phyloP scores from a whole-genome alignment of 169 alveolate genomes.

The Eimeria praecox region DNA sequence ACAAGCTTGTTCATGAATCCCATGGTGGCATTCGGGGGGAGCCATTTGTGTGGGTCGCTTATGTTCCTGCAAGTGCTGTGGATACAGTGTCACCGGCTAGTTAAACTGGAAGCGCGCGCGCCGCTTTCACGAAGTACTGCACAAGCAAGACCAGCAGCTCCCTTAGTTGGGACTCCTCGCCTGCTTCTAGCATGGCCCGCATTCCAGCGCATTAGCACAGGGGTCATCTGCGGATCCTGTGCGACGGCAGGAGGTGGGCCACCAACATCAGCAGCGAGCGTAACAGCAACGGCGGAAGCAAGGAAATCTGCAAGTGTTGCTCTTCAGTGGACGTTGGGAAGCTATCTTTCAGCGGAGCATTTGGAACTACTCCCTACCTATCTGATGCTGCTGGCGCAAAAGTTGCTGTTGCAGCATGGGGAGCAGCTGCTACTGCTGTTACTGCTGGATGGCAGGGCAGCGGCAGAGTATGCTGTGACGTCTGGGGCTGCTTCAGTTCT shows the following conservation, averaged over 20 bases:
- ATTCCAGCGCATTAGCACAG: not conserved
- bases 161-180: not conserved
- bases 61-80: slow-evolving; percentile 17
- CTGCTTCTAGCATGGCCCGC: slow-evolving; percentile 41
- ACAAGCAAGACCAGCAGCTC: not conserved
- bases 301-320: not conserved
- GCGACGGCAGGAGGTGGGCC: not conserved
- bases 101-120: not conserved
- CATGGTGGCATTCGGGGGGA: slow-evolving; percentile 47
- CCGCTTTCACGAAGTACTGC: not conserved
- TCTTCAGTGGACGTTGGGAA: not conserved
- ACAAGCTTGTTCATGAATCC: not conserved
- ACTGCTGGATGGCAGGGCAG: slow-evolving; percentile 50
- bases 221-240: not conserved
- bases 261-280: not conserved
- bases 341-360: slow-evolving; percentile 33
- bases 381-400: slow-evolving; percentile 45
- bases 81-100: slow-evolving; percentile 36
- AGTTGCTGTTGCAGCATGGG: slow-evolving; percentile 57
- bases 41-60: slow-evolving; percentile 14
- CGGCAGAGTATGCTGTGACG: slow-evolving; percentile 47
- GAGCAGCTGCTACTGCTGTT: slow-evolving; percentile 49
- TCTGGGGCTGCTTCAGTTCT: slow-evolving; percentile 57
- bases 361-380: slow-evolving; percentile 29
- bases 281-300: not conserved